A percentile compares a stretch with the other conserved stretches of the same genome.
These are phyloP conservation scores for Fusarium graminum DNA, from an alignment of 2,329 filamentous ascomycete species.

Conservation along the genomic window DNA sequence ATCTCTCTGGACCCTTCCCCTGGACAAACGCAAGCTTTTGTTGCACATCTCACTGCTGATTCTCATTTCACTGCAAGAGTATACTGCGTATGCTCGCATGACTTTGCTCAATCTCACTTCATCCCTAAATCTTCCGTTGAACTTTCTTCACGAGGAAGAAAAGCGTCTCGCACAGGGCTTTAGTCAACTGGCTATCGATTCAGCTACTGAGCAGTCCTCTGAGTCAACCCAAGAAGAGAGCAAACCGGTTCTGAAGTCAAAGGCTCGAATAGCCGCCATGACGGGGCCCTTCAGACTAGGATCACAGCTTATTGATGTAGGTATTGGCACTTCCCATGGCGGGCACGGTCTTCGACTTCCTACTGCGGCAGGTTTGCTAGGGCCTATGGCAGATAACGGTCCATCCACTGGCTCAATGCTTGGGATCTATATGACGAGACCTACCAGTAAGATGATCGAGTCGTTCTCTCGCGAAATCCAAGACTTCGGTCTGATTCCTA, in stretches of 20 bases:
- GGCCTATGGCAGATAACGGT: constrained; percentile 81
- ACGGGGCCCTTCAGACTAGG: constrained; percentile 73
- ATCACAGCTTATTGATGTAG: constrained; percentile 80
- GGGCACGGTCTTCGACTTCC: constrained; percentile 80
- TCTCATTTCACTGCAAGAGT: constrained; percentile 81
- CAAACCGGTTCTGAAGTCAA: constrained; percentile 77
- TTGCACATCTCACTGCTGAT: constrained; percentile 80
- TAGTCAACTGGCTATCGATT: constrained; percentile 75
- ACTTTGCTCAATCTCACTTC: constrained; percentile 78
- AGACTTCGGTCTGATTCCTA: constrained; percentile 87
- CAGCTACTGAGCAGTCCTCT: constrained; percentile 49
- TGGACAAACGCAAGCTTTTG: constrained; percentile 74
- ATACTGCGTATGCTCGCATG: constrained; percentile 78
- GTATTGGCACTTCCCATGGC: constrained; percentile 82
- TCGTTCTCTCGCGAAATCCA: constrained; percentile 87
- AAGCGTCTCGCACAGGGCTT: constrained; percentile 80
- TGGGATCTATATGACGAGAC: constrained; percentile 88
- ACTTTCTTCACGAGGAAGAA: constrained; percentile 77
- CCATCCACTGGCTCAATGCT: constrained; percentile 87
- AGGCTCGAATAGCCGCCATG: constrained; percentile 63
- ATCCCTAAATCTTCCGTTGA: constrained; percentile 76
- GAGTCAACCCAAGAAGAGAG: constrained; percentile 68
- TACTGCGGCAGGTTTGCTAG: constrained; percentile 82
- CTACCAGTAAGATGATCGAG: constrained; percentile 89
- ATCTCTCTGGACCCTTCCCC: constrained; percentile 68